These are phyloP conservation scores for Monosporascus sp. DNA, from an alignment of 2,329 filamentous ascomycete species.

Conservation along the genomic window DNA sequence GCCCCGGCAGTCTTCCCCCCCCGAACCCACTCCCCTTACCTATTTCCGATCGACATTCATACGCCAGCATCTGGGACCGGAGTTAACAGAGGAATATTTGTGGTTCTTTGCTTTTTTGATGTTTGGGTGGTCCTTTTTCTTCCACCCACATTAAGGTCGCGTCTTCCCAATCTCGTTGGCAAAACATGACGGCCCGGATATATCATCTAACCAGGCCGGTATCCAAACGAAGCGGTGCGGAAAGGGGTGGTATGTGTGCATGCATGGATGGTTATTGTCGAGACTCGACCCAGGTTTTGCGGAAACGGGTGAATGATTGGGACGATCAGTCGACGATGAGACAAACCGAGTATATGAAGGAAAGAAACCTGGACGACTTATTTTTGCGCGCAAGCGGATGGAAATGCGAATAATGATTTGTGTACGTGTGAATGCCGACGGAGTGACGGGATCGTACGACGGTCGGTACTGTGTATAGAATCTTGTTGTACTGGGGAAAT, in stretches of 20 bases:
- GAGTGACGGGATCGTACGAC: too few species aligned
- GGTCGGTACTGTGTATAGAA: not conserved
- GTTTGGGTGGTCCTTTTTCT: not conserved
- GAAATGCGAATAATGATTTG: too few species aligned
- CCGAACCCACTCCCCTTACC: not conserved
- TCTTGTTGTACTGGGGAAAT: not conserved
- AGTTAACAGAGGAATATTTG: slow-evolving; percentile 1
- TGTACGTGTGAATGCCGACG: too few species aligned
- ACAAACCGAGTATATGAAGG: not conserved
- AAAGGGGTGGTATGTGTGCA: too few species aligned
- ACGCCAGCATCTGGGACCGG: slow-evolving; percentile 8
- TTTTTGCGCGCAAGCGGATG: too few species aligned
- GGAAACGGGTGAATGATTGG: not conserved
- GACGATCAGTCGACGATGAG: not conserved
- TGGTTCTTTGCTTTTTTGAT: not conserved
- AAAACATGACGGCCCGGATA: too few species aligned
- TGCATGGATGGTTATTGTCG: too few species aligned
- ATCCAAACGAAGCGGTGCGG: too few species aligned
- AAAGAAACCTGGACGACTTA: too few species aligned
- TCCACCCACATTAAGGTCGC: too few species aligned
- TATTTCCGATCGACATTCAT: not conserved
- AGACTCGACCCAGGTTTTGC: not conserved
- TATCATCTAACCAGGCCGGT: too few species aligned
- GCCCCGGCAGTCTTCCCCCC: not conserved
- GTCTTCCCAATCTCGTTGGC: too few species aligned